phyloP scores from a whole-genome alignment of 495 filamentous ascomycete genomes.

The Glonium stellatum region DNA sequence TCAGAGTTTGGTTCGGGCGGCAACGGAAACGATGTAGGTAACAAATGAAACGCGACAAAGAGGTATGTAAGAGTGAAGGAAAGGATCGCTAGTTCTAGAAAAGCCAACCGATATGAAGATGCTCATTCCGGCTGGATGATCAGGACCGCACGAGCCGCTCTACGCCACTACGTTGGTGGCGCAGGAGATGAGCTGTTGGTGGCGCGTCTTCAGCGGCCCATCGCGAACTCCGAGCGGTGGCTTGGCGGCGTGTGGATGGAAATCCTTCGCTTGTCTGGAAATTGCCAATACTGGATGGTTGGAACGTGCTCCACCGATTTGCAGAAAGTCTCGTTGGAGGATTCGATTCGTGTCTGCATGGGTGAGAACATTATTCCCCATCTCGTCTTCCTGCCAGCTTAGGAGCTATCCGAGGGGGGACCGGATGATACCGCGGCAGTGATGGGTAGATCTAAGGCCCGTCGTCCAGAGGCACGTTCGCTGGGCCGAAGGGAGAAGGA shows the following conservation, averaged over 20 bases:
- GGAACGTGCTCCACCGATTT: background rate
- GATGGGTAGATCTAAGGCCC: background rate
- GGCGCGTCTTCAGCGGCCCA: background rate
- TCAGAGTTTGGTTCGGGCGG: background rate
- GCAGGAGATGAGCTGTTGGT: background rate
- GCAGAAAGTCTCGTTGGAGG: background rate
- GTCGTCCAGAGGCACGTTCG: background rate
- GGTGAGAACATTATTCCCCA: background rate
- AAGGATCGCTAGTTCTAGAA: background rate
- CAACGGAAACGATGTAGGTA: conserved; percentile 3
- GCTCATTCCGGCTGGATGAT: background rate
- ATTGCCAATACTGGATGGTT: background rate
- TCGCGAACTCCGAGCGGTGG: background rate
- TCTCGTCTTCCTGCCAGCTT: background rate
- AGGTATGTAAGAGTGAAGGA: background rate
- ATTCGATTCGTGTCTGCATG: no score
- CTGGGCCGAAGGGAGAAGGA: background rate
- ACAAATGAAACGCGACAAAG: conserved; percentile 1
- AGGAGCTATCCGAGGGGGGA: background rate
- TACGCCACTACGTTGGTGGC: conserved; percentile 7
- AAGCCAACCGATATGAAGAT: background rate
- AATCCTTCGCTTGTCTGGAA: conserved; percentile 10
- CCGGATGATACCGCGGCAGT: background rate
- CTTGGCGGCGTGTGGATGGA: background rate
- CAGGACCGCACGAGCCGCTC: background rate